phyloP scores from a whole-genome alignment of 306 rosid species.

The Prunus fruticosa region DNA sequence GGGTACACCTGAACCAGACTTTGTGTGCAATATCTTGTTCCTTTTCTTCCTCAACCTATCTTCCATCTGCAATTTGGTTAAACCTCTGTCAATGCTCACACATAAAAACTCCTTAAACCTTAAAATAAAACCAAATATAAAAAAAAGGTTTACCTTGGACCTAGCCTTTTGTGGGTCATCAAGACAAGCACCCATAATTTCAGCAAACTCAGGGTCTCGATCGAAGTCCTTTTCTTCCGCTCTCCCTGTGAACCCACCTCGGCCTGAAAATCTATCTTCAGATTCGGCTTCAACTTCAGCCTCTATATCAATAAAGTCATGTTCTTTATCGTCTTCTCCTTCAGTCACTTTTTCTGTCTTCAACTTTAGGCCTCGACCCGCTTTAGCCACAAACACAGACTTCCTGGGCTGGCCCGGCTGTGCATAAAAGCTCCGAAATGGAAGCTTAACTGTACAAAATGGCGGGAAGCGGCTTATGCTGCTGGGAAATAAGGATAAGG shows the following conservation, averaged over 20 bases:
- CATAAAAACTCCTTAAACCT: background rate
- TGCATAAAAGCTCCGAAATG: background rate
- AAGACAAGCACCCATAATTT: constrained; percentile 59
- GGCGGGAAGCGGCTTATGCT: constrained; percentile 20
- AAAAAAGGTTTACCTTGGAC: constrained; percentile 52
- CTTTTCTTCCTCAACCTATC: constrained; percentile 84
- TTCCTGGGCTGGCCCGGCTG: constrained; percentile 3
- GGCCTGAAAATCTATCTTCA: constrained; percentile 33
- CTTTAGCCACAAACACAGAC: constrained; percentile 21
- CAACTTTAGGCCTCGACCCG: constrained; percentile 20
- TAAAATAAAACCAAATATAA: background rate
- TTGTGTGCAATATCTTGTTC: constrained; percentile 76
- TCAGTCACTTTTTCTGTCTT: constrained; percentile 29
- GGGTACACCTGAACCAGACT: constrained; percentile 73
- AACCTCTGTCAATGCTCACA: constrained; percentile 1
- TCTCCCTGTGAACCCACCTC: constrained; percentile 43
- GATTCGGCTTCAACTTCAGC: constrained; percentile 19
- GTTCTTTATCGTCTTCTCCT: constrained; percentile 20
- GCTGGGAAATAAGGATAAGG: constrained; percentile 24
- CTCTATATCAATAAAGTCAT: constrained; percentile 22
- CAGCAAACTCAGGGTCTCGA: constrained; percentile 81
- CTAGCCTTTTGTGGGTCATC: constrained; percentile 75
- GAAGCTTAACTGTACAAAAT: constrained; percentile 12
- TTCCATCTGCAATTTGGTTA: constrained; percentile 64
- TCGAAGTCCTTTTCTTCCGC: constrained; percentile 57